These are phyloP conservation scores for Blastocystis sp. DNA, from an alignment of 352 stramenopile species.

Conservation along the genomic window DNA sequence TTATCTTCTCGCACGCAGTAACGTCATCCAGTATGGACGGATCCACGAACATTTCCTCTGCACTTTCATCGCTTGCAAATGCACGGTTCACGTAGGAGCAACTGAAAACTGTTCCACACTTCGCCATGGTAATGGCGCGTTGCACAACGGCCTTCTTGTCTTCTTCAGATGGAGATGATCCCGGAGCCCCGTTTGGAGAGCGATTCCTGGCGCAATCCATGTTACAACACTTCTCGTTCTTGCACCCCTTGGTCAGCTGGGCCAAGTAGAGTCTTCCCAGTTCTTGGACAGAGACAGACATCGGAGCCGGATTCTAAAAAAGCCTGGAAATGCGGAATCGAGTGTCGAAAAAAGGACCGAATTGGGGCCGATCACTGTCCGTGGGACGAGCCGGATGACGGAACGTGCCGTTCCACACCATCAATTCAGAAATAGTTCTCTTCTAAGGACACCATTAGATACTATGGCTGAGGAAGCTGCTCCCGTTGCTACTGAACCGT, in stretches of 20 bases:
- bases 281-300: slow-evolving; percentile 23
- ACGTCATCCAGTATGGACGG: neutral
- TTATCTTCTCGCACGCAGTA: neutral
- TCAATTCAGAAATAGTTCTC: slow-evolving; percentile 47
- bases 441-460: slow-evolving; percentile 71
- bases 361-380: neutral
- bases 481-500: slow-evolving; percentile 67
- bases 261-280: slow-evolving; percentile 32
- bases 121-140: slow-evolving; percentile 42
- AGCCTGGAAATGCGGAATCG: neutral
- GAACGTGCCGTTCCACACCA: neutral
- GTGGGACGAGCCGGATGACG: neutral
- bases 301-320: neutral
- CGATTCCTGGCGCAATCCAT: slow-evolving; percentile 51
- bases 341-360: neutral
- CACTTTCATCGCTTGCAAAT: neutral
- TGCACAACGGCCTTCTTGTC: slow-evolving; percentile 8
- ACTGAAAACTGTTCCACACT: slow-evolving; percentile 40
- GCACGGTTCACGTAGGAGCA: slow-evolving; percentile 38
- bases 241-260: slow-evolving; percentile 55
- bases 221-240: slow-evolving; percentile 52
- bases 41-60: neutral
- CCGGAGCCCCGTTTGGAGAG: neutral
- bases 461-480: slow-evolving; percentile 71
- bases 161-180: neutral